phyloP scores from a whole-genome alignment of 495 filamentous ascomycete genomes.

The Neurospora discreta region DNA sequence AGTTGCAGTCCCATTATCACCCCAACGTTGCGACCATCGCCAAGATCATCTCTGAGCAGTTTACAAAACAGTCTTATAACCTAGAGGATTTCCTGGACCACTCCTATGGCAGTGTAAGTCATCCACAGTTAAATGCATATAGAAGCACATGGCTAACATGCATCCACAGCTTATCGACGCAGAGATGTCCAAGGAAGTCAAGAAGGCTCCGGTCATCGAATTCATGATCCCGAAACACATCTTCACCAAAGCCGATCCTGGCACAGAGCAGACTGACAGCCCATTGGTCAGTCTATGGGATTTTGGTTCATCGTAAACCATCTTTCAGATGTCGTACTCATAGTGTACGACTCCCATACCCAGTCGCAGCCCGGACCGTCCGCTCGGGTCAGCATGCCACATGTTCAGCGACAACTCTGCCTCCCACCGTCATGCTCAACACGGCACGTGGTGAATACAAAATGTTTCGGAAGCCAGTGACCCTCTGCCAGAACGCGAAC shows the following conservation, averaged over 20 bases:
- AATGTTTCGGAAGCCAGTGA: conserved; percentile 1
- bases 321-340: background rate
- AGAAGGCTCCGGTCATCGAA: conserved; percentile 79
- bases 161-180: conserved; percentile 57
- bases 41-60: conserved; percentile 91
- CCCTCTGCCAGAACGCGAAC: background rate
- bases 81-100: conserved; percentile 95
- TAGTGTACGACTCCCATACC: background rate
- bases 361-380: conserved; percentile 9
- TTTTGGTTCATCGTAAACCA: conserved; percentile 25
- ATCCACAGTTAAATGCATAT: background rate
- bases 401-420: background rate
- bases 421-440: background rate
- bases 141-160: conserved; percentile 16
- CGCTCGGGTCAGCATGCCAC: background rate
- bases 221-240: conserved; percentile 89
- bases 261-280: conserved; percentile 31
- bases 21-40: conserved; percentile 92
- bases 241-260: conserved; percentile 47
- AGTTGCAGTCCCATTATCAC: conserved; percentile 86
- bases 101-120: conserved; percentile 72
- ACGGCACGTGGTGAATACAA: conserved; percentile 7
- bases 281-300: conserved; percentile 47
- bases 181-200: conserved; percentile 71
- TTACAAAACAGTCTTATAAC: conserved; percentile 87